Conservation (phyloP, 2,329 filamentous ascomycete genomes). For the Ilyonectria mors-panacis region DNA sequence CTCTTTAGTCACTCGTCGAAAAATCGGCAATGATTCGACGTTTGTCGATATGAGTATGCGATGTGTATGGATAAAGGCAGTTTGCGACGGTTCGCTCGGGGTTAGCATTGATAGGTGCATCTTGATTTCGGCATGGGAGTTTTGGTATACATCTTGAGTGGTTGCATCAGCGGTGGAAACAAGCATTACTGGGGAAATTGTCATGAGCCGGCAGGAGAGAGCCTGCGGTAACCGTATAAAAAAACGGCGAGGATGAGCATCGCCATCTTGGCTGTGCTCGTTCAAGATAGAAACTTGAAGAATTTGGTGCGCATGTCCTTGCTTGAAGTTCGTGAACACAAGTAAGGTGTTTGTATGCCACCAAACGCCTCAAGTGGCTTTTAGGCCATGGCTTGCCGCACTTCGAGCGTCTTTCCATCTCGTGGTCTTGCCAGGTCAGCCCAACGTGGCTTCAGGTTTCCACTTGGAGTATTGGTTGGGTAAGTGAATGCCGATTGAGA, state of each 20-base stretch:
- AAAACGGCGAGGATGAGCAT: background rate
- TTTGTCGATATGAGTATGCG: background rate
- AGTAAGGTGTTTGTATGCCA: background rate
- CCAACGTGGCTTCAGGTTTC: constrained; percentile 2
- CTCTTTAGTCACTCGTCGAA: constrained; percentile 39
- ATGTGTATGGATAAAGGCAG: background rate
- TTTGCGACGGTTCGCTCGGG: background rate
- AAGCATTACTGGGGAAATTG: background rate
- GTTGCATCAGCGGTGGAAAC: constrained; percentile 1
- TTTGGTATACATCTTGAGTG: background rate
- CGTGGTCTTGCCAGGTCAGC: background rate
- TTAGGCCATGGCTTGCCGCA: background rate
- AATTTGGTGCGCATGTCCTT: background rate
- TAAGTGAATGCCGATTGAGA: constrained; percentile 1
- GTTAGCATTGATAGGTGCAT: background rate
- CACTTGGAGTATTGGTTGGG: background rate
- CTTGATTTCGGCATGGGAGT: background rate
- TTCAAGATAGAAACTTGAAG: background rate
- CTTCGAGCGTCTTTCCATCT: background rate
- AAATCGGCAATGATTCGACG: constrained; percentile 24
- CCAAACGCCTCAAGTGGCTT: background rate
- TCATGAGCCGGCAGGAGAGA: background rate
- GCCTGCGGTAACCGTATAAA: background rate
- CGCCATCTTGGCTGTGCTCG: background rate
- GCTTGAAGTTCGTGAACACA: no score